Conservation (phyloP, 257 asterid genomes). For the Ajuga chamaepitys region DNA sequence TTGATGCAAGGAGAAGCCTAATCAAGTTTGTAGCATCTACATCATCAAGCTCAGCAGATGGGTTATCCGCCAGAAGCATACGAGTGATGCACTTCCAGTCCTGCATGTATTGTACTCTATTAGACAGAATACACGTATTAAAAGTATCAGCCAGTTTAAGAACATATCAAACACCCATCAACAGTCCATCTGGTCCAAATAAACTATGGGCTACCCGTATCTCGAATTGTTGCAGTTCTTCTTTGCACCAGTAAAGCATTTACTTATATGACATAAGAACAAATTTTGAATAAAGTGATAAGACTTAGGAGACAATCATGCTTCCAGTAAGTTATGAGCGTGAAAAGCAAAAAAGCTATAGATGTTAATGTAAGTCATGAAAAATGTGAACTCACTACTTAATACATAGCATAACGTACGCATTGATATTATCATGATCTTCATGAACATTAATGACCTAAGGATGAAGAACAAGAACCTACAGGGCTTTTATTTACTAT, state of each 20-base stretch:
- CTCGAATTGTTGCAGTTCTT: conserved; percentile 8
- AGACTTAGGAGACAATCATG: not conserved
- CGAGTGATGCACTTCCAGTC: conserved; percentile 88
- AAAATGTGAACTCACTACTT: not conserved
- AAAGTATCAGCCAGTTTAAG: conserved; percentile 16
- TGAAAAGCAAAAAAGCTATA: not conserved
- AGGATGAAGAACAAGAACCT: not conserved
- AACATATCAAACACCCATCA: conserved; percentile 9
- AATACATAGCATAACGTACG: conserved; percentile 4
- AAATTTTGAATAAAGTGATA: not conserved
- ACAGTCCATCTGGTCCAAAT: not conserved
- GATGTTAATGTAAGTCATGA: not conserved
- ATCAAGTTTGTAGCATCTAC: conserved; percentile 85
- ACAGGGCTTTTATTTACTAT: not conserved
- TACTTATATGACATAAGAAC: not conserved
- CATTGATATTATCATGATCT: not conserved
- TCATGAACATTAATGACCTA: not conserved
- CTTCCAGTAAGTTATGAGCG: not conserved
- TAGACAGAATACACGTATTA: conserved; percentile 4
- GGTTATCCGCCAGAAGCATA: conserved; percentile 80
- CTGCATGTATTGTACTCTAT: conserved; percentile 34
- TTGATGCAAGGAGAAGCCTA: conserved; percentile 79
- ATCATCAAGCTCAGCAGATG: conserved; percentile 75
- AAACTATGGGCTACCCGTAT: not conserved
- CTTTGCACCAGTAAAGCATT: not conserved